phyloP scores from a whole-genome alignment of 495 filamentous ascomycete species.

The Friedmanniomyces endolithicus region DNA sequence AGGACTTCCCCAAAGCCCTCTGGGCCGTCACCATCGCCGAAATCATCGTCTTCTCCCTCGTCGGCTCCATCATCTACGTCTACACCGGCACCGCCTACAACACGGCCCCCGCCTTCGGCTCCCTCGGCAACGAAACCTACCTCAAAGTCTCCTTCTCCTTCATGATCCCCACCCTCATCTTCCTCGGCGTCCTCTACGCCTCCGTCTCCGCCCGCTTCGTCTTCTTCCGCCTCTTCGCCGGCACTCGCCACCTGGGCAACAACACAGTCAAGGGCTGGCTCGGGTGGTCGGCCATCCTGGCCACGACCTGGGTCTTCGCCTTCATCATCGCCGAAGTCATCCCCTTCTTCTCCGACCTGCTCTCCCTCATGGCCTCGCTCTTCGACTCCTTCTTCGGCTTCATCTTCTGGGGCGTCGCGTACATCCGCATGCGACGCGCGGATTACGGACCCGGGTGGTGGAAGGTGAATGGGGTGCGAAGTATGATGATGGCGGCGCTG shows the following conservation, averaged over 20 bases:
- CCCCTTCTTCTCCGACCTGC: constrained; percentile 75
- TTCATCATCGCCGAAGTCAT: constrained; percentile 84
- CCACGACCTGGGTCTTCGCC: constrained; percentile 57
- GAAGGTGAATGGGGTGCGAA: constrained; percentile 45
- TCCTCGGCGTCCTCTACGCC: constrained; percentile 76
- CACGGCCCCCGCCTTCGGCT: constrained; percentile 68
- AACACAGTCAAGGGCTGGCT: constrained; percentile 77
- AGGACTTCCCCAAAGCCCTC: constrained; percentile 79
- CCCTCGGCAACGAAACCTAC: constrained; percentile 53
- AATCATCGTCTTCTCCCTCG: constrained; percentile 65
- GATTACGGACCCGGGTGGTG: constrained; percentile 53
- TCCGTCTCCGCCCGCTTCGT: constrained; percentile 78
- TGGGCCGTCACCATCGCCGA: constrained; percentile 80
- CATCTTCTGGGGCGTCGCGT: constrained; percentile 87
- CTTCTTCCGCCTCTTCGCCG: constrained; percentile 69
- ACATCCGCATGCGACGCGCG: constrained; percentile 63
- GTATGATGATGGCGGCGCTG: constrained; percentile 47
- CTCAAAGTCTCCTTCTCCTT: constrained; percentile 81
- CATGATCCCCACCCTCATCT: constrained; percentile 87
- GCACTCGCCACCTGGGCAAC: constrained; percentile 59
- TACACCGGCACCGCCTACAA: constrained; percentile 80
- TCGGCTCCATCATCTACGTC: constrained; percentile 63
- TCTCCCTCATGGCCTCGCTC: constrained; percentile 76
- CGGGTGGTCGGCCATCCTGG: constrained; percentile 62
- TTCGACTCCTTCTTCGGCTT: constrained; percentile 92